Evolutionary conservation across 169 alveolate species (phyloP).

Genomic region (Plasmodium coatneyi): DNA sequence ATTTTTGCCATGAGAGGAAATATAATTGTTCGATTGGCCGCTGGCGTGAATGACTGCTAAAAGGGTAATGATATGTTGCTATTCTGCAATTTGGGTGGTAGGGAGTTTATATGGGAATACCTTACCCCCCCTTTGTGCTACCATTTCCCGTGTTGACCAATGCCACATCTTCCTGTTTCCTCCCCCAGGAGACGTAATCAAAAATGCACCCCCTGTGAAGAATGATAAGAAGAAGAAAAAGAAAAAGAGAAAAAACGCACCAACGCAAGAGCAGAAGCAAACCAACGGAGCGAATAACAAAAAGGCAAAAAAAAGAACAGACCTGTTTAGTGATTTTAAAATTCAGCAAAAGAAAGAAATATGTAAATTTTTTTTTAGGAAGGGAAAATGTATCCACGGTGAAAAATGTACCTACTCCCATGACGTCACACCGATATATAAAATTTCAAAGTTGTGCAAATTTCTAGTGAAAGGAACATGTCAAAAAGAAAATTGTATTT

Average conservation of each 20-base stretch:
- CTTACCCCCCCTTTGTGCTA: background rate
- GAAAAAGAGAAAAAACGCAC: background rate
- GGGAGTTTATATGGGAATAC: background rate
- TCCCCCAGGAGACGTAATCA: conserved; percentile 18
- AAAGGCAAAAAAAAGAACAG: background rate
- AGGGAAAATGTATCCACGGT: conserved; percentile 82
- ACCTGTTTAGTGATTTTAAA: conserved; percentile 9
- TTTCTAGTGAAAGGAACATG: conserved; percentile 77
- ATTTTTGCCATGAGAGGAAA: background rate
- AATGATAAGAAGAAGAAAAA: conserved; percentile 33
- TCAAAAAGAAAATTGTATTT: conserved; percentile 79
- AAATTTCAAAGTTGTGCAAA: conserved; percentile 83
- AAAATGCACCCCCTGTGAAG: background rate
- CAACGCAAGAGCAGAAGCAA: background rate
- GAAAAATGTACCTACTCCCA: conserved; percentile 82
- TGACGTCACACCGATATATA: conserved; percentile 84
- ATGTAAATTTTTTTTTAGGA: conserved; percentile 82
- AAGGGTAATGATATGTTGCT: background rate
- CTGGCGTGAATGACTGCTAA: background rate
- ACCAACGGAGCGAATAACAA: background rate
- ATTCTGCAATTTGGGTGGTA: background rate
- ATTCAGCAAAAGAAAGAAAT: conserved; percentile 42
- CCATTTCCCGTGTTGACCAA: background rate
- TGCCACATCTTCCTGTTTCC: background rate
- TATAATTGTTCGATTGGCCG: background rate